Conservation (phyloP, 2,329 filamentous ascomycete genomes). For the Teratosphaeria epicoccoides region DNA sequence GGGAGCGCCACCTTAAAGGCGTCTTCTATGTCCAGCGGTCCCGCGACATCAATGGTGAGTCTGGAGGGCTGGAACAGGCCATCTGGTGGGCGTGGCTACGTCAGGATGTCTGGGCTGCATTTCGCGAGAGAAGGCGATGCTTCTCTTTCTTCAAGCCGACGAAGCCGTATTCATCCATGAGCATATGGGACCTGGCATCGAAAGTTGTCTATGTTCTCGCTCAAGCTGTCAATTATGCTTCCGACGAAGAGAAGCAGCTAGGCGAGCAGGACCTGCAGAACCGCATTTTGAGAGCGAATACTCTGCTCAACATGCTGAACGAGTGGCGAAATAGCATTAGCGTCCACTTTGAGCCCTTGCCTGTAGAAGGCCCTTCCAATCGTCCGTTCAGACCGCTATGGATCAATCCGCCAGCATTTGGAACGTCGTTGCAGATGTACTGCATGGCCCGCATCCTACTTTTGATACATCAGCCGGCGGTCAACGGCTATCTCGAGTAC, state of each 20-base stretch:
- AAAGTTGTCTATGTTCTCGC: slow-evolving; percentile 46
- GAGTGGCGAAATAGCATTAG: slow-evolving; percentile 41
- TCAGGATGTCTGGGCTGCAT: slow-evolving; percentile 57
- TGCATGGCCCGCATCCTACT: slow-evolving; percentile 45
- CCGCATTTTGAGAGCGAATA: slow-evolving; percentile 32
- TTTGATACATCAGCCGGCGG: slow-evolving; percentile 42
- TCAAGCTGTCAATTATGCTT: slow-evolving; percentile 48
- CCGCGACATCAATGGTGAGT: slow-evolving; percentile 50
- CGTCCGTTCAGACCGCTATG: slow-evolving; percentile 41
- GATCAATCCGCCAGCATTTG: slow-evolving; percentile 39
- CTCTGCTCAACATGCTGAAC: slow-evolving; percentile 38
- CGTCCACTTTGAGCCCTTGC: slow-evolving; percentile 35
- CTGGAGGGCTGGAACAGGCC: slow-evolving; percentile 45
- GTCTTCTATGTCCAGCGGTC: slow-evolving; percentile 58
- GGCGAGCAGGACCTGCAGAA: slow-evolving; percentile 31
- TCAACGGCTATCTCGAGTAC: slow-evolving; percentile 41
- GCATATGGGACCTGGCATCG: slow-evolving; percentile 44
- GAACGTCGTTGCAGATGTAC: slow-evolving; percentile 42
- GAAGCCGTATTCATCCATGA: slow-evolving; percentile 38
- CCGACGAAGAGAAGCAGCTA: slow-evolving; percentile 38
- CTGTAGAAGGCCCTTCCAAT: slow-evolving; percentile 29
- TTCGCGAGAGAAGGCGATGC: slow-evolving; percentile 45
- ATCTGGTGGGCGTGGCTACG: slow-evolving; percentile 58
- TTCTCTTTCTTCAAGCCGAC: slow-evolving; percentile 50
- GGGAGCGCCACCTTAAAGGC: slow-evolving; percentile 53